Conservation (phyloP, 176 grass and related monocot genomes). For the Saccharum spontaneum region DNA sequence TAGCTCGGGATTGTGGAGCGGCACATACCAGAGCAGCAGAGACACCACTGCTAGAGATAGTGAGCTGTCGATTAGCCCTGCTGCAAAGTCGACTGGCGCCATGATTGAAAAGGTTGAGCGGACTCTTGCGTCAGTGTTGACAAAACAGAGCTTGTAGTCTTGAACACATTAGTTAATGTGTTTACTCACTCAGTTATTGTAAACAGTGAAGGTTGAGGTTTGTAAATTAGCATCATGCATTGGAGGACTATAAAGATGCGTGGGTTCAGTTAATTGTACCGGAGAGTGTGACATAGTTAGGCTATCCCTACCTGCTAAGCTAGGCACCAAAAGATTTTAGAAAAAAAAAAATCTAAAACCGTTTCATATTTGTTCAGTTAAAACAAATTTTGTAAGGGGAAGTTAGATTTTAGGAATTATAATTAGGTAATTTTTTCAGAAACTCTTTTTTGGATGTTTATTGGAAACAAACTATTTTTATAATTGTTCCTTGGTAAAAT, state of each 20-base stretch:
- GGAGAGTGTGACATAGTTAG: no score
- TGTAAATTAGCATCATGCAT: background rate
- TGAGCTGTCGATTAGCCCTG: background rate
- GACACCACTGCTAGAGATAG: background rate
- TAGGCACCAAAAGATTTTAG: no score
- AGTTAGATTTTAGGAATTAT: no score
- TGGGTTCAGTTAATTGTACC: no score
- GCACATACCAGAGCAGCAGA: slow-evolving; percentile 12
- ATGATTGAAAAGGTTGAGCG: background rate
- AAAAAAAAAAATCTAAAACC: no score
- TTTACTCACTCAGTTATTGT: background rate
- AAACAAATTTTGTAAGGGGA: no score
- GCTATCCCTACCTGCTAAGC: no score
- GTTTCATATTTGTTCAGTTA: no score
- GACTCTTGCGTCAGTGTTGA: background rate
- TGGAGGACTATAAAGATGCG: background rate
- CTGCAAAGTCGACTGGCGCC: background rate
- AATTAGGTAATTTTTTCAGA: no score
- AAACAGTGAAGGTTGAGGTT: background rate
- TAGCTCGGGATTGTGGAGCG: background rate
- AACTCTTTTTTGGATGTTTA: no score
- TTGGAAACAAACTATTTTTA: no score
- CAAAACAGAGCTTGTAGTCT: background rate
- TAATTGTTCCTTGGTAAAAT: no score
- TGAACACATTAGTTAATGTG: background rate